phyloP scores from a whole-genome alignment of 345 rosid species.

The Camelina laxa region DNA sequence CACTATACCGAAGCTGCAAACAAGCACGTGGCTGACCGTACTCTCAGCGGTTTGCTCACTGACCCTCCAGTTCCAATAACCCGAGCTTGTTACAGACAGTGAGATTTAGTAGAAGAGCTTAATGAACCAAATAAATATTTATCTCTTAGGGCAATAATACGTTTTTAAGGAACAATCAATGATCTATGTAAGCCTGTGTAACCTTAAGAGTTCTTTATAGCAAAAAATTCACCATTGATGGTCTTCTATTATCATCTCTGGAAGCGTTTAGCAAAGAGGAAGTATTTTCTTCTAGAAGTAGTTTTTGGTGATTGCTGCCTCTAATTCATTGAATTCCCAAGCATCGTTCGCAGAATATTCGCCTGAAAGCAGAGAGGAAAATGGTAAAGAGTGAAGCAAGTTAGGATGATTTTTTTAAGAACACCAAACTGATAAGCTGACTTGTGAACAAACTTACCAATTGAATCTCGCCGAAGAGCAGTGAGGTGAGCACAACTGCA shows the following conservation, averaged over 20 bases:
- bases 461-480: slow-evolving; percentile 95
- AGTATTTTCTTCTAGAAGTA: slow-evolving; percentile 51
- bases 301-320: slow-evolving; percentile 74
- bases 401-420: slow-evolving; percentile 1
- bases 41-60: slow-evolving; percentile 59
- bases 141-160: slow-evolving; percentile 28
- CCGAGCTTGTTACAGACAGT: slow-evolving; percentile 65
- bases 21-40: slow-evolving; percentile 68
- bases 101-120: slow-evolving; percentile 27
- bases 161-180: slow-evolving; percentile 23
- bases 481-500: slow-evolving; percentile 95
- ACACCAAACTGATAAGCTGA: slow-evolving; percentile 10
- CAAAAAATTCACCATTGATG: slow-evolving; percentile 20
- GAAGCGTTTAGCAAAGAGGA: neutral
- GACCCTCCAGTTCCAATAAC: slow-evolving; percentile 67
- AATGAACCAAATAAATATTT: slow-evolving; percentile 25
- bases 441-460: slow-evolving; percentile 55
- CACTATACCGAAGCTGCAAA: slow-evolving; percentile 73
- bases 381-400: slow-evolving; percentile 8
- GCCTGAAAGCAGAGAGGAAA: slow-evolving; percentile 49
- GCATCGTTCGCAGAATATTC: slow-evolving; percentile 82
- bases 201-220: slow-evolving; percentile 28
- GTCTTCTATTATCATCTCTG: slow-evolving; percentile 22
- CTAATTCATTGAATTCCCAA: slow-evolving; percentile 87
- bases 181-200: slow-evolving; percentile 31